Evolutionary conservation across 2,329 filamentous ascomycete species (phyloP).

Genomic region (Penicillium sp.): DNA sequence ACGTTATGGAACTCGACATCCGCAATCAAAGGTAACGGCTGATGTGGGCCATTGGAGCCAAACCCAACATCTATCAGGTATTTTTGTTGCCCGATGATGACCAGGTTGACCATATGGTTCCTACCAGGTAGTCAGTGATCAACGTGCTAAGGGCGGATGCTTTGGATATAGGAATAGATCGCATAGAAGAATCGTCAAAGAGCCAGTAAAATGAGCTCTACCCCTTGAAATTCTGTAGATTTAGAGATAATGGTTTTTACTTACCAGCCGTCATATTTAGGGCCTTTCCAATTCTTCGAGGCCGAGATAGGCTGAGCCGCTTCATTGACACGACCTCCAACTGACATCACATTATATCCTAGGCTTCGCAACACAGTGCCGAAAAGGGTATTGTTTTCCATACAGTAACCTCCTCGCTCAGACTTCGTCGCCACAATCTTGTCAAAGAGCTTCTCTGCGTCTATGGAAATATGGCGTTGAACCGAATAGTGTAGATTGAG

Average conservation of each 20-base stretch:
- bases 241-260: not conserved
- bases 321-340: conserved; percentile 8
- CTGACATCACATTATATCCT: conserved; percentile 40
- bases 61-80: conserved; percentile 33
- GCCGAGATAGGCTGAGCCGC: not conserved
- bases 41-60: conserved; percentile 27
- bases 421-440: conserved; percentile 44
- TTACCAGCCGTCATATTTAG: conserved; percentile 4
- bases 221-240: too few relatives aligned
- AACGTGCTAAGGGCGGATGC: not conserved
- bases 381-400: conserved; percentile 57
- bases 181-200: too few relatives aligned
- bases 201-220: too few relatives aligned
- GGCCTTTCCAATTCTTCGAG: conserved; percentile 3
- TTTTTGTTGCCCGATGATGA: conserved; percentile 51
- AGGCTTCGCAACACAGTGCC: conserved; percentile 49
- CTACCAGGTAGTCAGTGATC: not conserved
- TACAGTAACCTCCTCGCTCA: conserved; percentile 52
- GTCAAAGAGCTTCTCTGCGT: conserved; percentile 48
- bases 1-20: conserved; percentile 30
- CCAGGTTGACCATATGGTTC: conserved; percentile 60
- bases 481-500: conserved; percentile 31
- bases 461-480: conserved; percentile 38
- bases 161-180: too few relatives aligned
- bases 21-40: conserved; percentile 22